Conservation (phyloP, 768 basidiomycete genomes). For the Clitopilus passeckerianus region DNA sequence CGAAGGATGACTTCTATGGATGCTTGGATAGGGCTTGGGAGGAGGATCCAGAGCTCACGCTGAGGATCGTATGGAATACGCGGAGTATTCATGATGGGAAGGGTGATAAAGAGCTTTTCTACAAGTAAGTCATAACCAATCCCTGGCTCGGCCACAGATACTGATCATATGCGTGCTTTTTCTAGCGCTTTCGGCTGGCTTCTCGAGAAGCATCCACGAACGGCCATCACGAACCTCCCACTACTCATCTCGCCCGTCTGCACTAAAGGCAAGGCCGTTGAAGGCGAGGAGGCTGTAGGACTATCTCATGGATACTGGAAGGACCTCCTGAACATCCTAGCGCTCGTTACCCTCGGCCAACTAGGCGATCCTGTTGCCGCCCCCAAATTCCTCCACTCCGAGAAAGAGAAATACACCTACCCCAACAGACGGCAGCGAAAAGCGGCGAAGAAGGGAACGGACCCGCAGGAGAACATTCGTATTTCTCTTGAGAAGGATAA, state of each 20-base stretch:
- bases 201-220: conserved; percentile 62
- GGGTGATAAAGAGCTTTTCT: conserved; percentile 55
- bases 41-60: conserved; percentile 52
- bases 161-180: not conserved
- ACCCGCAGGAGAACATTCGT: conserved; percentile 14
- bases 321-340: conserved; percentile 65
- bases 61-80: conserved; percentile 63
- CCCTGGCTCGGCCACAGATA: not conserved
- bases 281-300: conserved; percentile 14
- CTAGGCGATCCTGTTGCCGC: conserved; percentile 22
- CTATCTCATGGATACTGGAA: conserved; percentile 68
- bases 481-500: conserved; percentile 12
- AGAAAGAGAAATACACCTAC: conserved; percentile 9
- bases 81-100: conserved; percentile 72
- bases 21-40: conserved; percentile 49
- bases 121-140: conserved; percentile 30
- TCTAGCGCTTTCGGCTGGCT: conserved; percentile 61
- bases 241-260: conserved; percentile 51
- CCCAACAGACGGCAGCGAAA: conserved; percentile 6
- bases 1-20: conserved; percentile 17
- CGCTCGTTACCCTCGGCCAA: conserved; percentile 51
- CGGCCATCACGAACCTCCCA: conserved; percentile 58
- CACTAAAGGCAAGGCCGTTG: conserved; percentile 6
- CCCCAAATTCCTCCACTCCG: conserved; percentile 25
- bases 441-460: conserved; percentile 8